Percentiles rank a stretch among this genome's conserved stretches.
Evolutionary conservation across 805 yeast species (phyloP).

Genomic region (Metschnikowia anglica): DNA sequence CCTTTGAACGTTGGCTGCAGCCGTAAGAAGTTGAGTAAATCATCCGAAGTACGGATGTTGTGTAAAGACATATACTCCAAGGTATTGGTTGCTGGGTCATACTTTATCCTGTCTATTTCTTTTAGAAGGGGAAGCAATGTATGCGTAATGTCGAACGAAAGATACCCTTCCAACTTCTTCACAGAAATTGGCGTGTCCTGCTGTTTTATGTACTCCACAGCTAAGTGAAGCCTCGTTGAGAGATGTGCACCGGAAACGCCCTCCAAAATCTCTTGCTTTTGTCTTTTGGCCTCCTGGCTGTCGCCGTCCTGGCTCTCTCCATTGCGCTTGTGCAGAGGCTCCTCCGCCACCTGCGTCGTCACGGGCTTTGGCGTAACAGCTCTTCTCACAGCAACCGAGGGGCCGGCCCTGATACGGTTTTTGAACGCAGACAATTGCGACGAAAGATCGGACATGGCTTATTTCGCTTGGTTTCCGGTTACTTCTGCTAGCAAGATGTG

Average conservation of each 20-base stretch:
- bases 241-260: slow-evolving; percentile 57
- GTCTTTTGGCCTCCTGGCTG: slow-evolving; percentile 38
- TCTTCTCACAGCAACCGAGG: slow-evolving; percentile 34
- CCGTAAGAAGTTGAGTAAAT: slow-evolving; percentile 68
- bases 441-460: slow-evolving; percentile 35
- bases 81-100: slow-evolving; percentile 59
- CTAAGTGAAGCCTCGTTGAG: slow-evolving; percentile 84
- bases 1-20: slow-evolving; percentile 88
- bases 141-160: slow-evolving; percentile 58
- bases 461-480: slow-evolving; percentile 16
- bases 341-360: slow-evolving; percentile 11
- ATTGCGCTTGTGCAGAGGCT: slow-evolving; percentile 13
- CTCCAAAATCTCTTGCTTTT: slow-evolving; percentile 25
- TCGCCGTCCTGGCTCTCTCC: slow-evolving; percentile 18
- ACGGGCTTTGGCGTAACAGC: slow-evolving; percentile 27
- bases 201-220: slow-evolving; percentile 82
- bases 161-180: slow-evolving; percentile 61
- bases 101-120: slow-evolving; percentile 74
- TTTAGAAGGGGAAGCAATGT: slow-evolving; percentile 70
- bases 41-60: slow-evolving; percentile 79
- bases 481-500: background rate
- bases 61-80: slow-evolving; percentile 87
- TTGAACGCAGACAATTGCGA: slow-evolving; percentile 48
- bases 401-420: slow-evolving; percentile 45
- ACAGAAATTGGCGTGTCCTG: slow-evolving; percentile 70